These are phyloP conservation scores for Phallus indusiatus DNA, from an alignment of 768 basidiomycete species.

Conservation along the genomic window DNA sequence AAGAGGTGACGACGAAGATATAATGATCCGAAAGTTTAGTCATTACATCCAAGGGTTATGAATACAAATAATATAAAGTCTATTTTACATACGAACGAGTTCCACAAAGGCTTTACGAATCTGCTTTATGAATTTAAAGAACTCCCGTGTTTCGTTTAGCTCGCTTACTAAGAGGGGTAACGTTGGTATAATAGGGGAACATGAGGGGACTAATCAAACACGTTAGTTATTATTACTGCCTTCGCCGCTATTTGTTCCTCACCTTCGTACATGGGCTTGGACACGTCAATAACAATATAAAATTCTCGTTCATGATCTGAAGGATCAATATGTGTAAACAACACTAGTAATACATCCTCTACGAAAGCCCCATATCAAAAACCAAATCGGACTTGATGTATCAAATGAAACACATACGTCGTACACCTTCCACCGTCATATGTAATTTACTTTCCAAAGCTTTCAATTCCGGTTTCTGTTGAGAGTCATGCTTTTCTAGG, in stretches of 20 bases:
- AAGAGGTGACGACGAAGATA: no score
- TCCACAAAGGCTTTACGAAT: slow-evolving; percentile 31
- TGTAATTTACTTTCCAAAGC: slow-evolving; percentile 48
- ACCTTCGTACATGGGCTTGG: slow-evolving; percentile 58
- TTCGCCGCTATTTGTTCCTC: slow-evolving; percentile 12
- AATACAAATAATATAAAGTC: neutral
- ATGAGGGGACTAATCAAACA: slow-evolving; percentile 56
- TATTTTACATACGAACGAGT: neutral
- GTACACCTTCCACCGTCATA: slow-evolving; percentile 71
- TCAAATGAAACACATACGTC: slow-evolving; percentile 24
- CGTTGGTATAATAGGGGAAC: slow-evolving; percentile 57
- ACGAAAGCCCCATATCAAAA: neutral
- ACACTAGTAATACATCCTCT: slow-evolving; percentile 59
- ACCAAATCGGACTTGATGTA: neutral
- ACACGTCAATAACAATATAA: slow-evolving; percentile 68
- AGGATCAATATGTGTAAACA: slow-evolving; percentile 59
- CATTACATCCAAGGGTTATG: no score
- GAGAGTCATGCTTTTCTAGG: slow-evolving; percentile 43
- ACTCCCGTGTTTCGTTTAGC: slow-evolving; percentile 60
- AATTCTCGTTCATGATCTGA: slow-evolving; percentile 52
- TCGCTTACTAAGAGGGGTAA: slow-evolving; percentile 60
- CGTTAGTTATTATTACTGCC: slow-evolving; percentile 6
- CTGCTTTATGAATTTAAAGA: slow-evolving; percentile 61
- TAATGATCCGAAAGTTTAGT: no score
- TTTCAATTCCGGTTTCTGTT: slow-evolving; percentile 43